Evolutionary conservation across 345 rosid genomes (phyloP), one percentile per base, ranked within the genome.

Genomic region (Sonneratia alba): DNA sequence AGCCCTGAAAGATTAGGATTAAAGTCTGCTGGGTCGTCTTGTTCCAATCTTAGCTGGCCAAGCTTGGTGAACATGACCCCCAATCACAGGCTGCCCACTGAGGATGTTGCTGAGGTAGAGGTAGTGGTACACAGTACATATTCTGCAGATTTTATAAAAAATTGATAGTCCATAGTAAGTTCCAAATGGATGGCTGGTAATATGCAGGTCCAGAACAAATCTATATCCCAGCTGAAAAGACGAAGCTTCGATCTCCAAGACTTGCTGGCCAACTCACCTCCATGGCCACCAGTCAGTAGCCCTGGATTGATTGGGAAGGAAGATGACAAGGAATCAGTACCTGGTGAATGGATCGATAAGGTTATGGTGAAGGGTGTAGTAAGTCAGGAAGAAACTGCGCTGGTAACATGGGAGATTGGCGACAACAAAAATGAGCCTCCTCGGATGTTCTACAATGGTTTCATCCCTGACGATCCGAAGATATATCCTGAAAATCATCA

Each of bases 291-390:
- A 7, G 72, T 74, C 69, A 64, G 73, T 24, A 84, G 83, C 74
- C 84, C 84, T 18, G 75, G 77, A 66, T 65, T 74, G 36, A 83
- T 73, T 57, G 73, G 66, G 34, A 83, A 80, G 36, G 92, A 86
- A 57, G 87, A 79, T 42, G 96, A 87, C 36, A 85, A 71, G 82
- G 91, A 88, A 67, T 79, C 80, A 19, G 77, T 73, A 37, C 78
- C 86, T 3, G 85, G 91, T 22, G 92, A 85, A 21, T 91, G 96
- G 93, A 83, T 84, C 32, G 96, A 88, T 69, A 86, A 87, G 72
- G 84, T 78, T 22, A 81, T 82, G 89, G 83, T 89, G 72, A 89
- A 87, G 76, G 88, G 81, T 67, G 80, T 67, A 49, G 82, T 78
- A 40, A 40, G 43, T 40, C 43, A 8, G 43, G 43, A 40, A 67